A percentile compares a stretch with the other conserved stretches of the same genome.
phyloP scores from a whole-genome alignment of 1,139 yeast species.

The Scheffersomyces lignicola region DNA sequence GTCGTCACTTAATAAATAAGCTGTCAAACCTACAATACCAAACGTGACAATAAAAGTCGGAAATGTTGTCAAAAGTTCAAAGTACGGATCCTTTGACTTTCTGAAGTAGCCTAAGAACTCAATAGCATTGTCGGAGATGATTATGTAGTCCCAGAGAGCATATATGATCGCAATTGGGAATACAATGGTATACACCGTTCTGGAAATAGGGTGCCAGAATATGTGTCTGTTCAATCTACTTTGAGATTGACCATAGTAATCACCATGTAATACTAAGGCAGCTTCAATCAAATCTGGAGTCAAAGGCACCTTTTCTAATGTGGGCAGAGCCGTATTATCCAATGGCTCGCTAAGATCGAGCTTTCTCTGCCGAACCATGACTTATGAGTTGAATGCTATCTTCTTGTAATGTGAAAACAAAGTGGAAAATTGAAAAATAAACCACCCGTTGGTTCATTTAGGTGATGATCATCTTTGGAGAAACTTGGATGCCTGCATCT shows the following conservation, averaged over 20 bases:
- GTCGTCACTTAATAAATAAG: conserved; percentile 42
- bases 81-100: conserved; percentile 25
- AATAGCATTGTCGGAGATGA: conserved; percentile 32
- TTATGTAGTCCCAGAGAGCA: conserved; percentile 35
- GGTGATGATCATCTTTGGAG: neutral
- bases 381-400: no score
- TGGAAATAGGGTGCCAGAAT: conserved; percentile 48
- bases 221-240: conserved; percentile 48
- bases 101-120: conserved; percentile 33
- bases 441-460: neutral
- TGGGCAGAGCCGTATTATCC: conserved; percentile 48
- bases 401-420: no score
- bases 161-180: conserved; percentile 17
- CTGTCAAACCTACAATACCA: conserved; percentile 27
- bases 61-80: conserved; percentile 24
- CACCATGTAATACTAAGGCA: conserved; percentile 62
- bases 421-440: neutral
- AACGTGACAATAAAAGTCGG: conserved; percentile 24
- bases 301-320: conserved; percentile 44
- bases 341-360: conserved; percentile 56
- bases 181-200: conserved; percentile 26
- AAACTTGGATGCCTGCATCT: neutral
- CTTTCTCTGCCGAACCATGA: conserved; percentile 42
- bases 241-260: conserved; percentile 59
- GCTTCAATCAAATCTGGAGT: conserved; percentile 61